Conservation (phyloP, 345 rosid genomes). For the Populus nigra region DNA sequence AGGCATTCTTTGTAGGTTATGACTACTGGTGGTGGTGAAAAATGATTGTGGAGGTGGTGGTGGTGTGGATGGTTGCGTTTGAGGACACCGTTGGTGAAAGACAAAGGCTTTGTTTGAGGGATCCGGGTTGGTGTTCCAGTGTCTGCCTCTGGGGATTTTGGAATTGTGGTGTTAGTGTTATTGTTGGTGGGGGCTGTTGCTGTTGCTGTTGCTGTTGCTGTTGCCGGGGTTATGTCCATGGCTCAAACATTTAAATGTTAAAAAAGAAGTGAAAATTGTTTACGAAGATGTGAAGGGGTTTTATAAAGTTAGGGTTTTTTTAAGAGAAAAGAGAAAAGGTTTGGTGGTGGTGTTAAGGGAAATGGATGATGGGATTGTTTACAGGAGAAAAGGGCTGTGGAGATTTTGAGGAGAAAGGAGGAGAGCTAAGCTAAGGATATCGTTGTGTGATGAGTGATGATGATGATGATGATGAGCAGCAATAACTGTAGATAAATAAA, state of each 20-base stretch:
- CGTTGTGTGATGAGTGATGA: not conserved
- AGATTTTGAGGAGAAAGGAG: not conserved
- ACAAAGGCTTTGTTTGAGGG: constrained; percentile 21
- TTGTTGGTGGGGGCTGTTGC: not conserved
- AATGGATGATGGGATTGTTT: not conserved
- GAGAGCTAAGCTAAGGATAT: not conserved
- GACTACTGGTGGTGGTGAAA: not conserved
- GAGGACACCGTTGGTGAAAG: constrained; percentile 34
- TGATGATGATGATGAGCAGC: constrained; percentile 2
- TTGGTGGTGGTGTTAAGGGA: not conserved
- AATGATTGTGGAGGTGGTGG: constrained; percentile 13
- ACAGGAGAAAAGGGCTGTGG: not conserved
- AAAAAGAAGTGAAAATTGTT: not conserved
- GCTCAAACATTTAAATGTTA: constrained; percentile 19
- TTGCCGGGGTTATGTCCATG: constrained; percentile 23
- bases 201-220: not conserved
- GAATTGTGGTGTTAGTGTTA: constrained; percentile 7
- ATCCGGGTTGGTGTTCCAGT: constrained; percentile 21
- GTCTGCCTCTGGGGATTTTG: constrained; percentile 30
- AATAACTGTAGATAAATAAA: constrained; percentile 17
- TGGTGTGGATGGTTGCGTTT: constrained; percentile 17
- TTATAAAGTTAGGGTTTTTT: not conserved
- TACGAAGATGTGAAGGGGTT: not conserved
- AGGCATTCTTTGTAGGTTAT: constrained; percentile 28
- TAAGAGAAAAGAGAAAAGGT: not conserved